These are phyloP conservation scores for Coemansia reversa DNA, from an alignment of 192 early-diverging fungal genomes.

Conservation along the genomic window DNA sequence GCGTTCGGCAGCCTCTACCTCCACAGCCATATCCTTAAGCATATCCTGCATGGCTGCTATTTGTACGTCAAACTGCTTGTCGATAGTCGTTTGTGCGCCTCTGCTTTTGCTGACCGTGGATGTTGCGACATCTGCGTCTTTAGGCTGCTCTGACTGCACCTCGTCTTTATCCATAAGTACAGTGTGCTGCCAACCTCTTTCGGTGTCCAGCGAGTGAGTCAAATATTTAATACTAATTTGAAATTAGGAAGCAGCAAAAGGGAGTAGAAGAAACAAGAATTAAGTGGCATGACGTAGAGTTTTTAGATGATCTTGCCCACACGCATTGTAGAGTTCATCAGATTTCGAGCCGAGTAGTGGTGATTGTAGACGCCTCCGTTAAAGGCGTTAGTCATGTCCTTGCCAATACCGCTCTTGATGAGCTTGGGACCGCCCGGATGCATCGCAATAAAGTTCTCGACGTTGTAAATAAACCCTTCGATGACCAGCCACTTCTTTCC, in stretches of 20 bases:
- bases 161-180: not conserved
- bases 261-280: constrained; percentile 2
- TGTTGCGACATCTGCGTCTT: not conserved
- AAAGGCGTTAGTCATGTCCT: constrained; percentile 82
- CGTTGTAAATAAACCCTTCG: constrained; percentile 80
- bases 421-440: constrained; percentile 83
- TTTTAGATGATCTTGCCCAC: constrained; percentile 57
- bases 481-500: constrained; percentile 74
- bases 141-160: not conserved
- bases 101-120: not conserved
- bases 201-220: not conserved
- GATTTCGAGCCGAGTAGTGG: constrained; percentile 78
- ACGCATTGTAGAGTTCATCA: constrained; percentile 71
- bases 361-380: constrained; percentile 90
- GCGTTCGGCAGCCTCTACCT: constrained; percentile 22
- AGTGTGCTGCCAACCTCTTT: not conserved
- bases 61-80: constrained; percentile 12
- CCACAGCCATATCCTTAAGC: constrained; percentile 19
- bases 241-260: not conserved
- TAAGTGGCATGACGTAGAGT: not conserved
- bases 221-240: not conserved
- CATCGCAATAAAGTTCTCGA: constrained; percentile 75
- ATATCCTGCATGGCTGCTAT: constrained; percentile 15
- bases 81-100: not conserved
- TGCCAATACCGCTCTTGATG: constrained; percentile 70